A percentile compares a stretch with the other conserved stretches of the same genome.
Evolutionary conservation across 169 alveolate genomes (phyloP).

Genomic region (Perkinsus marinus): DNA sequence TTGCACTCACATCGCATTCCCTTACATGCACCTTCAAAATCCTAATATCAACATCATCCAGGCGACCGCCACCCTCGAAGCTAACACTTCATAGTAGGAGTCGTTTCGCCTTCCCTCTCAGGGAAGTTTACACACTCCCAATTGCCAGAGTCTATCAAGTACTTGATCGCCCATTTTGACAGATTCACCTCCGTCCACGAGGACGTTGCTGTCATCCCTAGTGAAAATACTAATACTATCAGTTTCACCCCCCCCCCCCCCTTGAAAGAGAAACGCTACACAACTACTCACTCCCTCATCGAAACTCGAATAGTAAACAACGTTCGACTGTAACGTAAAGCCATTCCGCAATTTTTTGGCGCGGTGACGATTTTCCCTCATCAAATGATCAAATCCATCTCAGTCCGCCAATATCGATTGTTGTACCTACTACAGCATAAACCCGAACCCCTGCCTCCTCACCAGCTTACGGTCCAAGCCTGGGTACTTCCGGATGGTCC

Average conservation of each 20-base stretch:
- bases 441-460: neutral
- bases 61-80: no score
- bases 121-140: neutral
- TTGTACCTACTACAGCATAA: neutral
- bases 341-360: neutral
- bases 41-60: no score
- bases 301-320: neutral
- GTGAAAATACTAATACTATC: neutral
- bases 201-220: neutral
- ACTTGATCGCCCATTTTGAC: neutral
- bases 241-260: no score
- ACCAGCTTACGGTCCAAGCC: neutral
- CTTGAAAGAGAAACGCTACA: no score
- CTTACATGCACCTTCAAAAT: neutral
- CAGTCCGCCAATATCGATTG: neutral
- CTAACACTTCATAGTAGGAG: neutral
- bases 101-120: neutral
- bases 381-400: neutral
- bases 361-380: neutral
- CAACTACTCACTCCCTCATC: no score
- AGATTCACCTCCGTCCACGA: neutral
- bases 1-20: neutral
- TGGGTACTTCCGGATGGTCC: neutral
- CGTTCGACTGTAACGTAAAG: neutral
- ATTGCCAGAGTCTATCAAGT: neutral